These are phyloP conservation scores for Stagonosporopsis vannaccii DNA, from an alignment of 2,329 filamentous ascomycete species.

Conservation along the genomic window DNA sequence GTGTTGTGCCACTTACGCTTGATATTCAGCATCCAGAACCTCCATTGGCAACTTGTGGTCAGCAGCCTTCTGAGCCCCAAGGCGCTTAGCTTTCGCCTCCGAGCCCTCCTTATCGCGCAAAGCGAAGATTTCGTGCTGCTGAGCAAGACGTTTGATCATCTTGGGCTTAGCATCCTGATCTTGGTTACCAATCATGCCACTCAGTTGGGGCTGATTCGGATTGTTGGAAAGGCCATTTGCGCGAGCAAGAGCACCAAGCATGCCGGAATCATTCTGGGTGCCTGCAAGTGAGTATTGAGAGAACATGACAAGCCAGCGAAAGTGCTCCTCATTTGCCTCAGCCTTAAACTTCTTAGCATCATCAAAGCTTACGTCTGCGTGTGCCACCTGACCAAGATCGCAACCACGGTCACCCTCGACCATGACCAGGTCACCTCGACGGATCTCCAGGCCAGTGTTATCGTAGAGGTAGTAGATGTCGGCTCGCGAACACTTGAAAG, in stretches of 20 bases:
- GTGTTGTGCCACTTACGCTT: slow-evolving; percentile 76
- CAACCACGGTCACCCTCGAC: slow-evolving; percentile 97
- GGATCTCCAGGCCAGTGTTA: slow-evolving; percentile 89
- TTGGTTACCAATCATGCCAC: slow-evolving; percentile 55
- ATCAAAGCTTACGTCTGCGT: slow-evolving; percentile 86
- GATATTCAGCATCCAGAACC: slow-evolving; percentile 97
- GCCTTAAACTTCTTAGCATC: slow-evolving; percentile 89
- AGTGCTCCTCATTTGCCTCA: slow-evolving; percentile 92
- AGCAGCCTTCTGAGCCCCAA: slow-evolving; percentile 95
- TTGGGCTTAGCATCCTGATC: slow-evolving; percentile 85
- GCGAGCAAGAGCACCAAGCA: slow-evolving; percentile 55
- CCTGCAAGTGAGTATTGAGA: slow-evolving; percentile 64
- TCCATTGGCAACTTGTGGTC: slow-evolving; percentile 98
- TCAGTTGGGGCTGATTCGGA: slow-evolving; percentile 58
- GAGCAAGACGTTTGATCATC: slow-evolving; percentile 93
- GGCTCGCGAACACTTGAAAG: slow-evolving; percentile 94
- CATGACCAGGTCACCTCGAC: slow-evolving; percentile 92
- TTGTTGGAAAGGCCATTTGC: slow-evolving; percentile 43
- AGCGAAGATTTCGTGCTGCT: slow-evolving; percentile 86
- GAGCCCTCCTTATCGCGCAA: slow-evolving; percentile 96
- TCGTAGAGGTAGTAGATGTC: slow-evolving; percentile 98
- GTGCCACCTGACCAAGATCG: slow-evolving; percentile 90
- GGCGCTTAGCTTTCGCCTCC: slow-evolving; percentile 95
- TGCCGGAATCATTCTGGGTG: slow-evolving; percentile 54
- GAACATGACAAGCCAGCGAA: slow-evolving; percentile 99